Percentiles rank a stretch among this genome's conserved stretches.
phyloP scores from a whole-genome alignment of 192 early-diverging fungal species.

The Pilaira anomala region DNA sequence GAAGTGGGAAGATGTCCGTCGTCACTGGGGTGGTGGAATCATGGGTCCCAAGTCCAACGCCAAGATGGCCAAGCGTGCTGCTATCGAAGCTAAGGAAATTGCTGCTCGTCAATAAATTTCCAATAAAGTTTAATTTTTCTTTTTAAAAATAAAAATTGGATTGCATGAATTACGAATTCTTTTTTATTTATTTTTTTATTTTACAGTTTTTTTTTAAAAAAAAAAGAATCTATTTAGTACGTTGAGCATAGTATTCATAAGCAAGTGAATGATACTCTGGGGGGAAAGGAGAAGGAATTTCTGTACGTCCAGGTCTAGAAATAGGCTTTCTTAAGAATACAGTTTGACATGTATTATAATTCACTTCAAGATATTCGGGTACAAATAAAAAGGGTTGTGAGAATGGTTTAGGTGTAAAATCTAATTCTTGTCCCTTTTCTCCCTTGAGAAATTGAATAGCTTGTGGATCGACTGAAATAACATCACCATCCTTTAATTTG shows the following conservation, averaged over 20 bases:
- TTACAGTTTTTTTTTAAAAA: background rate
- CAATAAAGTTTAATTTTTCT: background rate
- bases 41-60: conserved; percentile 91
- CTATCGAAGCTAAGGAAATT: conserved; percentile 45
- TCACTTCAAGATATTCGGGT: conserved; percentile 95
- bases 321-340: conserved; percentile 88
- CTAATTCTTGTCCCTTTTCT: conserved; percentile 49
- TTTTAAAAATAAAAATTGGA: too few relatives aligned
- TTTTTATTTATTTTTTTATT: too few relatives aligned
- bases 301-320: conserved; percentile 76
- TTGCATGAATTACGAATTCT: too few relatives aligned
- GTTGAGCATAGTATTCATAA: conserved; percentile 86
- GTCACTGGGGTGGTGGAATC: conserved; percentile 97
- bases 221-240: conserved; percentile 30
- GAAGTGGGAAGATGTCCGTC: conserved; percentile 88
- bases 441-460: conserved; percentile 64
- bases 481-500: conserved; percentile 79
- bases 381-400: conserved; percentile 94
- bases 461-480: conserved; percentile 78
- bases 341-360: conserved; percentile 89
- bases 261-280: conserved; percentile 87
- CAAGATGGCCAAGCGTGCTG: conserved; percentile 75
- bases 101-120: conserved; percentile 39
- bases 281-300: conserved; percentile 93
- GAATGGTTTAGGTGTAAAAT: conserved; percentile 68